Evolutionary conservation across 1,284 basidiomycete species (phyloP), one percentile per base, ranked within the genome.

Genomic region (Cerioporus squamosus): DNA sequence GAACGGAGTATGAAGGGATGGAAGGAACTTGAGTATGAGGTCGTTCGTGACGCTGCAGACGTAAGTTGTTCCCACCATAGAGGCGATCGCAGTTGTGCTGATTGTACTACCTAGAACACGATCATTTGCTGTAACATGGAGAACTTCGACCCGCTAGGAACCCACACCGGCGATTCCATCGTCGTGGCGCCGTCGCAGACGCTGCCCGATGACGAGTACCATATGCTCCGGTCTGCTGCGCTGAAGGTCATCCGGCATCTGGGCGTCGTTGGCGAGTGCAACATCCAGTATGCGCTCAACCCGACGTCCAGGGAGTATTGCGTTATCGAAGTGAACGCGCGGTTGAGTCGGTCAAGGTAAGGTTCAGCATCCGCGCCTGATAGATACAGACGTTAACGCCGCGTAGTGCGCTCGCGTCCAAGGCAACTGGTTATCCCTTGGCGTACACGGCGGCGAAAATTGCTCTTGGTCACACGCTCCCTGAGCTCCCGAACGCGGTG

Each of bases 81-180:
- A 6, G 26, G 40, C 46, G 56, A 57, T 6, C 36, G 14, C 48
- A 26, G 36, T 44, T 26, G 22, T 26, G 14, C 50, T 55, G 40
- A 58, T 20, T 50, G 20, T 29, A n/a, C n/a, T 39, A n/a, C 40
- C 15, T 63, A 92, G 88, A 94, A 94, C 76, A 94, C 94, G 10
- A 94, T 96, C 73, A 96, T 96, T 69, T 96, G 94, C 78, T 97
- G 94, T 77, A 96, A 96, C 76, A 95, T 95, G 93, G 93, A 97
- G 78, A 99, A 99, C 79, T 99, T 99, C 68, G 97, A 99, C 73
- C 97, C 97, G 20, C 89, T 99, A 61, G 97, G 97, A 65, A 98
- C 95, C 43, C 97, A 99, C 77, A 99, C 97, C n/a, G 97, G 97
- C 70, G 97, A 99, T 75, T 99, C 97, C n/a, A 99, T 99, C 70